Percentiles rank a stretch among this genome's conserved stretches.
phyloP scores from a whole-genome alignment of 495 filamentous ascomycete species.

The Aspergillus ostianus region DNA sequence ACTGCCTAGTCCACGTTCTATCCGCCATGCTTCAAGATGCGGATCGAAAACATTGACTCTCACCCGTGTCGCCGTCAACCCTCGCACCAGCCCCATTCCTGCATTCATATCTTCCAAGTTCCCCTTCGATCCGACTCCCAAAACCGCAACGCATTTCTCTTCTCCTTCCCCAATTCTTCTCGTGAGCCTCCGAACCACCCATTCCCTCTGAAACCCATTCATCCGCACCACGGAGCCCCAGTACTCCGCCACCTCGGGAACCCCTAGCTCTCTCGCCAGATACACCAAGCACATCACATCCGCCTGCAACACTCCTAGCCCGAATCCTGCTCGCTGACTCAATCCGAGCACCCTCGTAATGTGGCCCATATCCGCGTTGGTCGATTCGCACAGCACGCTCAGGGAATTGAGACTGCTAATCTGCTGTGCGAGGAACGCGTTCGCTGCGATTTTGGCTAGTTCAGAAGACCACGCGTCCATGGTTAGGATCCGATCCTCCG shows the following conservation, averaged over 20 bases:
- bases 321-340: constrained; percentile 64
- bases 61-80: constrained; percentile 57
- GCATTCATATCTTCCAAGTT: not conserved
- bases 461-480: constrained; percentile 77
- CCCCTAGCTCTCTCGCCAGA: constrained; percentile 61
- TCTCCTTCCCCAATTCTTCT: not conserved
- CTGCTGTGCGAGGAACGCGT: constrained; percentile 74
- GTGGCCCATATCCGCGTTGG: constrained; percentile 68
- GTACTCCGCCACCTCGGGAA: constrained; percentile 70
- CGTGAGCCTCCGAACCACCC: not conserved
- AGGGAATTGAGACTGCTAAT: constrained; percentile 75
- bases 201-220: constrained; percentile 53
- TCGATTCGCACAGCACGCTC: constrained; percentile 68
- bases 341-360: constrained; percentile 61
- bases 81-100: constrained; percentile 55
- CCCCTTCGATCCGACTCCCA: not conserved
- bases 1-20: constrained; percentile 4
- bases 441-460: constrained; percentile 71
- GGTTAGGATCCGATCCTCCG: constrained; percentile 60
- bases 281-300: constrained; percentile 72
- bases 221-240: constrained; percentile 59
- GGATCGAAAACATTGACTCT: constrained; percentile 67
- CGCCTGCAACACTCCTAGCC: constrained; percentile 72
- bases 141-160: not conserved
- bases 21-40: constrained; percentile 15